Base-by-base conservation (phyloP, 2,329 filamentous ascomycete genomes). In the Monilinia aucupariae region DNA sequence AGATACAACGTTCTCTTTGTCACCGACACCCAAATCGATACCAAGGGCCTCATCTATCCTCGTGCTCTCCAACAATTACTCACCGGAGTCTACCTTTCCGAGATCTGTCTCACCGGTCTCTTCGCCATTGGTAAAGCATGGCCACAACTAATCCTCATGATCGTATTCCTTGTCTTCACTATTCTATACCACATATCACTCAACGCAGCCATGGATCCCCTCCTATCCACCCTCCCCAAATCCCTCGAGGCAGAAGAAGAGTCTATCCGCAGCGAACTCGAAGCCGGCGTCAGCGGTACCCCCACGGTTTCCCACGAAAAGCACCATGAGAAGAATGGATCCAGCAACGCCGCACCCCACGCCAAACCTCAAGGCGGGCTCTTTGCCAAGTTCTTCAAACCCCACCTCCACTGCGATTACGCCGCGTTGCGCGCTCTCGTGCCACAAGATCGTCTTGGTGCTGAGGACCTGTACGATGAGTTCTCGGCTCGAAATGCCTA, bases 1-100 rank as follows among this genome's bases (percentile, higher is more conserved):
- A 85, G 90, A 22, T 96, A 97, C 81, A 96, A 96, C 73, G 77
- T 97, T 62, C 82, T 97, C 56, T 97, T 91, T 75, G 91, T 96
- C 43, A 88, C 87, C 58, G 90, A 96, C 73, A 85, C 89, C 10
- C 78, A 85, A 64, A 87, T 96, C 71, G 92, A 97, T 73, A 96
- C 90, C 45, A 91, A 96, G 72, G 92, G 93, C 20, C 83, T 93
- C 17, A 87, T 91, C 69, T 97, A 96, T 73, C 88, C 91, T 0
- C 88, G 88, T n/a, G 92, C 90, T 1, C 79, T 97, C 59, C 88
- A 96, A 74, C 92, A 97, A 64, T 84, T 96, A 54, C 85, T 93
- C 34, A 86, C 88, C 0, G 92, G 93, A 27, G 79, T 96, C 56
- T 97, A 97, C 74, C 81, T 97, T 43, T 85, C 88, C 1, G 86